Percentiles rank a stretch among this genome's conserved stretches.
Conservation (phyloP, 495 filamentous ascomycete genomes). For the Platismatia glauca region DNA sequence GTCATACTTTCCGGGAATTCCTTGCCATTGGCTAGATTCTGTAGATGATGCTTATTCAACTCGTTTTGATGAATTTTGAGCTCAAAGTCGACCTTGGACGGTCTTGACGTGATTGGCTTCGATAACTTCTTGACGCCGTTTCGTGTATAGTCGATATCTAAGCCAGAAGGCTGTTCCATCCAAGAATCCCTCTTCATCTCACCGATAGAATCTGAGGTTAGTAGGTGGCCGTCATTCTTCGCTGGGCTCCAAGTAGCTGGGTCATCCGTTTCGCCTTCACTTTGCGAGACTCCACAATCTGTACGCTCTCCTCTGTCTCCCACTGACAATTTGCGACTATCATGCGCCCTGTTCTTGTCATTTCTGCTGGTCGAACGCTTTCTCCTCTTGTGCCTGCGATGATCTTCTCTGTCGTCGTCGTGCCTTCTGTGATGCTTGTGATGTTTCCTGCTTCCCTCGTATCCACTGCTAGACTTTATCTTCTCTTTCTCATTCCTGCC, state of each 20-base stretch:
- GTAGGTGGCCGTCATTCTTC: conserved; percentile 18
- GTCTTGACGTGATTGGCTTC: conserved; percentile 35
- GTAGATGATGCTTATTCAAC: conserved; percentile 60
- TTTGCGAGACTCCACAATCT: neutral
- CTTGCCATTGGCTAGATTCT: conserved; percentile 51
- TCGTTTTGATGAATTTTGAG: conserved; percentile 75
- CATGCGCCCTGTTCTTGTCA: conserved; percentile 33
- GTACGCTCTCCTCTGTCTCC: neutral
- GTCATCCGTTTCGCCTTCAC: conserved; percentile 27
- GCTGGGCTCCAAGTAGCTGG: conserved; percentile 19
- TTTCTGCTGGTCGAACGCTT: conserved; percentile 35
- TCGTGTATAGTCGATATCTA: conserved; percentile 81
- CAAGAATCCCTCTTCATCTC: conserved; percentile 66
- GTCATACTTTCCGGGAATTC: conserved; percentile 39
- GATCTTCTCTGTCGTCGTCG: conserved; percentile 37
- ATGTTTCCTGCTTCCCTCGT: conserved; percentile 32
- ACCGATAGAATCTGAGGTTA: conserved; percentile 21
- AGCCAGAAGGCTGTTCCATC: conserved; percentile 81
- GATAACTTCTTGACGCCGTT: conserved; percentile 46
- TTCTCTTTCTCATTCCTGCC: conserved; percentile 37
- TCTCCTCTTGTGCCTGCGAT: conserved; percentile 48
- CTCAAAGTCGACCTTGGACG: conserved; percentile 57
- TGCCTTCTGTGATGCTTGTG: conserved; percentile 37
- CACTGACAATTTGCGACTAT: conserved; percentile 18
- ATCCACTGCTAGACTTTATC: conserved; percentile 20